Evolutionary conservation across 441 rosid species (phyloP), one percentile per base, ranked within the genome.

Genomic region (Brassica balearica): DNA sequence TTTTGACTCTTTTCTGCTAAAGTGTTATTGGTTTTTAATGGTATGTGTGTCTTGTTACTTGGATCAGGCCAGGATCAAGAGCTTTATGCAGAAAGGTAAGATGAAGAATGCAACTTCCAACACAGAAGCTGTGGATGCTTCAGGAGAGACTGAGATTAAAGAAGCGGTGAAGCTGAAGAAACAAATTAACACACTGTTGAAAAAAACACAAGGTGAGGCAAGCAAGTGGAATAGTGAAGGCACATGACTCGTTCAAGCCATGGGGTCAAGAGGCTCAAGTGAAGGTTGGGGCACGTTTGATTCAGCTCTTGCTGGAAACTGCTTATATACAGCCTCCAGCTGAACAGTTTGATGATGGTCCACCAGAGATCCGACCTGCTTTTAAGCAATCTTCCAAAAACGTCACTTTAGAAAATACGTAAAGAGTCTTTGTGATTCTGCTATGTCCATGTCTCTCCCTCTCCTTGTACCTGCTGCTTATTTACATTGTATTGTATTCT

Each of bases 181-280:
- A 83, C 87, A 76, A 65, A 91, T 90, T 51, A 72, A 85, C 48
- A 48, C 73, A 36, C 83, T 96, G 80, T 77, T 96, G 73, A 90
- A 92, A 76, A 76, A 89, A 89, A 81, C 77, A 94, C 59, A 96
- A 89, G 84, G 79, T 84, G 60, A 79, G 82, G 65, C 89, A 84
- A 81, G 84, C 91, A 73, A 87, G 81, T 82, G 81, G 73, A 65
- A 59, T 92, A 56, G 83, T 94, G 83, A 94, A 88, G 82, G 84
- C 67, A 48, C 86, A 86, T 19, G 90, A 83, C 79, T 84, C 85
- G 71, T 84, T 86, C 55, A 74, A 79, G 84, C 91, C 97, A 61
- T 96, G 99, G 99, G 95, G 97, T 77, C 97, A 90, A 84, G 97
- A 96, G 38, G 88, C 77, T 76, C 97, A 90, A 14, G 97, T 84